Conservation (phyloP, 495 filamentous ascomycete species). For the Aspergillus incahuasiensis region DNA sequence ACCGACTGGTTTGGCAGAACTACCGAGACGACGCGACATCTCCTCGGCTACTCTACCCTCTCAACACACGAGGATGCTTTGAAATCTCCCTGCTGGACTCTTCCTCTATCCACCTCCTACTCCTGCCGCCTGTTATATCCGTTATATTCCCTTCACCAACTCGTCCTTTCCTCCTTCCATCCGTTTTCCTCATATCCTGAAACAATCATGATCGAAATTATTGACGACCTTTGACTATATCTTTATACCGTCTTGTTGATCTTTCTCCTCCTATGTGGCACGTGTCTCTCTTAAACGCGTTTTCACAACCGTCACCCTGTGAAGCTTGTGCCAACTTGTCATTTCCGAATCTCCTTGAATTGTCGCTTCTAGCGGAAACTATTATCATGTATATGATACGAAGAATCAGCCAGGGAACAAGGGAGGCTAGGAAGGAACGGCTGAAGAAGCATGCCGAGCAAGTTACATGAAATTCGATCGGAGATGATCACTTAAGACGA, state of each 20-base stretch:
- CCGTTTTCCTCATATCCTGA: conserved; percentile 8
- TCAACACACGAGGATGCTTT: not conserved
- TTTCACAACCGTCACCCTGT: conserved; percentile 11
- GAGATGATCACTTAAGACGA: conserved; percentile 2
- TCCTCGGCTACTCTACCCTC: not conserved
- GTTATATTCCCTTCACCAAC: not conserved
- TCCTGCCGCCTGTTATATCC: conserved; percentile 1
- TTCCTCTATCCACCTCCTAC: not conserved
- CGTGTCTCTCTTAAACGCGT: conserved; percentile 4
- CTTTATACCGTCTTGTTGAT: conserved; percentile 17
- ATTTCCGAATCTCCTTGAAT: conserved; percentile 13
- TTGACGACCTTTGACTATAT: conserved; percentile 6
- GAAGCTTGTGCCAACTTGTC: conserved; percentile 9
- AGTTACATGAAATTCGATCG: not conserved
- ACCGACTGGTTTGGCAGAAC: conserved; percentile 11
- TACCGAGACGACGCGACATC: conserved; percentile 11
- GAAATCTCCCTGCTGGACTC: not conserved
- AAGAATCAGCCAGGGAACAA: conserved; percentile 2
- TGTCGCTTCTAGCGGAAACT: conserved; percentile 11
- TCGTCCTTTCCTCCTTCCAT: conserved; percentile 2
- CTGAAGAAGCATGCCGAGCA: conserved; percentile 5
- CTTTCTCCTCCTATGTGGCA: conserved; percentile 14
- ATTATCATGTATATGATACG: conserved; percentile 15
- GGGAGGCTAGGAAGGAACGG: conserved; percentile 1
- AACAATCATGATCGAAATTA: conserved; percentile 1